Conservation (phyloP, 2,329 filamentous ascomycete genomes). For the Alternaria sp. region DNA sequence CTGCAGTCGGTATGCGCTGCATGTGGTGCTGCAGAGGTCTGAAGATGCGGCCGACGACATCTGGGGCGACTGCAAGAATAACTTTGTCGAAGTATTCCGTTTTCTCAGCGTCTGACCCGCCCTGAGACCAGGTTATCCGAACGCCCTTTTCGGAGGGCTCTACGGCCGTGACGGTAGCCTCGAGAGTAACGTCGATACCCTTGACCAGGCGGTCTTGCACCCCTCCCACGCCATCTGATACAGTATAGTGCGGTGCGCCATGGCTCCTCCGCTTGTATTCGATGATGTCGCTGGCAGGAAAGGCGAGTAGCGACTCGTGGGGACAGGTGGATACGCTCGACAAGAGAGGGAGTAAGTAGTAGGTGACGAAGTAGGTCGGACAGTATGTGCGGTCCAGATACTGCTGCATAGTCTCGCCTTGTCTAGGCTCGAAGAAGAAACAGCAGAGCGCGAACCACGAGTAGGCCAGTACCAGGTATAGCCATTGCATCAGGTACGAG, state of each 20-base stretch:
- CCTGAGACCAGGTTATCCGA: slow-evolving; percentile 45
- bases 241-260: slow-evolving; percentile 59
- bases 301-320: slow-evolving; percentile 58
- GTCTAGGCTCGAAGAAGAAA: slow-evolving; percentile 54
- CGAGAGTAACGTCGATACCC: slow-evolving; percentile 54
- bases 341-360: slow-evolving; percentile 63
- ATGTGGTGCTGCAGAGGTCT: slow-evolving; percentile 50
- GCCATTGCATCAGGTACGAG: slow-evolving; percentile 53
- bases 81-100: slow-evolving; percentile 58
- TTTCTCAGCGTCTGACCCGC: slow-evolving; percentile 17
- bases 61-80: slow-evolving; percentile 62
- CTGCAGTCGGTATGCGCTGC: slow-evolving; percentile 55
- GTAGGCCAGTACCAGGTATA: slow-evolving; percentile 58
- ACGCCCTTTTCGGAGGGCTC: slow-evolving; percentile 36
- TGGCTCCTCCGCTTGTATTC: slow-evolving; percentile 59
- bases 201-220: slow-evolving; percentile 57
- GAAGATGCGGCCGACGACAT: slow-evolving; percentile 60
- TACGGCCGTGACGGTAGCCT: slow-evolving; percentile 49
- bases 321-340: slow-evolving; percentile 63
- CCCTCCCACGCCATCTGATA: slow-evolving; percentile 57
- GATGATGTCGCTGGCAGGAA: slow-evolving; percentile 61
- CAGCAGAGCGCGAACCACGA: slow-evolving; percentile 62
- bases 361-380: slow-evolving; percentile 55
- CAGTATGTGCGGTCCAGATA: slow-evolving; percentile 61
- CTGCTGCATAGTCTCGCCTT: slow-evolving; percentile 55